Base-by-base conservation (phyloP, 2,329 filamentous ascomycete genomes). In the Penicillium fuscoglaucum region DNA sequence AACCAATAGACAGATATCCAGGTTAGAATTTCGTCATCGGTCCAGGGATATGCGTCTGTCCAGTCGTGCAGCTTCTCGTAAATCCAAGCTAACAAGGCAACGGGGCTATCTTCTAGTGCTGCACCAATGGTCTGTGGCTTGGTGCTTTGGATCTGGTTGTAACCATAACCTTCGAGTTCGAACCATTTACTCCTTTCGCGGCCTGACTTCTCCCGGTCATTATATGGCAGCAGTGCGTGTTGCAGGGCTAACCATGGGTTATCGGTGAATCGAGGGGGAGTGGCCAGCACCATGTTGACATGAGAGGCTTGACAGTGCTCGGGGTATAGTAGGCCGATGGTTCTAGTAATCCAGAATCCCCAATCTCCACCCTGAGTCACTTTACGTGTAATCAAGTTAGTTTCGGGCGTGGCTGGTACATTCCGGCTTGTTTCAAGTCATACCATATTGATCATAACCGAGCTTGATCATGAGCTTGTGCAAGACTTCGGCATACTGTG, bases 1-100 rank as follows among this genome's bases (percentile, higher is more conserved):
- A 91, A 92, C 72, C 83, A 85, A 71, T 93, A 93, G 46, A 93
- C 83, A 40, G 81, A 85, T 0, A 92, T 74, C 90, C 89, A 93
- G 0, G 86, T 90, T 17, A 90, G 74, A 8, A 93, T 82, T 74
- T 93, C 89, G 51, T 92, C 88, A 57, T 91, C 87, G 0, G 85
- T 88, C 89, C 89, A 93, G 0, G 83, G 77, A 68, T 91, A 91
- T 1, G 67, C 68, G 66, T 93, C 90, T 0, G 87, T 87, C 90
- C 90, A 93, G 67, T 90, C 87, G 62, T 88, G 84, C 24, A 95
- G 76, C 70, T 95, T 93, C 74, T 93, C 90, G 63, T 90, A 90
- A 40, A 93, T 86, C 90, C 90, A 95, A 0, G 88, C 84, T 0
- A 93, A 77, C 5, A 91, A 76, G 0, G 83, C 88, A 0, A 90